These are phyloP conservation scores for Chytriomyces confervae DNA, from an alignment of 192 early-diverging fungal genomes.

Conservation along the genomic window DNA sequence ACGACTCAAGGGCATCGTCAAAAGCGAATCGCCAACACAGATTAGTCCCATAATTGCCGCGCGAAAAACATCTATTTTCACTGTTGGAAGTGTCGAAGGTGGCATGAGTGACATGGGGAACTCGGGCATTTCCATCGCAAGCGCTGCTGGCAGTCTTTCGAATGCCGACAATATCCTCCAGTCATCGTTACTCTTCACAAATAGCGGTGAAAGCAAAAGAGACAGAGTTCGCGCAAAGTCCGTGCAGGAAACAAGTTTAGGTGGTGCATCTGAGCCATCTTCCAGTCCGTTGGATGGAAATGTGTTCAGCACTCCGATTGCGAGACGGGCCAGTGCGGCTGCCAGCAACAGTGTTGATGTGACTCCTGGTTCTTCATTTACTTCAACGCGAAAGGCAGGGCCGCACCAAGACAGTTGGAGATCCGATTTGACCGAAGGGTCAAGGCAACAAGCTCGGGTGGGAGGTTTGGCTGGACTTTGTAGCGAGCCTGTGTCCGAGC, in stretches of 20 bases:
- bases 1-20: neutral
- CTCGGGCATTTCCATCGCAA: neutral
- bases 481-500: neutral
- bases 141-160: neutral
- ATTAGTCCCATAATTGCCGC: neutral
- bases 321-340: neutral
- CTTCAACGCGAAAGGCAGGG: neutral
- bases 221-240: neutral
- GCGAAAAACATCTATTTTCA: conserved; percentile 24
- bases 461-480: neutral
- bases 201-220: neutral
- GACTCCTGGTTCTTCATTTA: conserved; percentile 17
- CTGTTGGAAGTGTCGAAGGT: conserved; percentile 18
- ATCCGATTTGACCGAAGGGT: neutral
- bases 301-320: neutral
- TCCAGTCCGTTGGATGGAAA: neutral
- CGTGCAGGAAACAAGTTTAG: neutral
- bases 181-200: too few relatives aligned
- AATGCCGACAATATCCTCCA: neutral
- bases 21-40: neutral
- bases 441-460: neutral
- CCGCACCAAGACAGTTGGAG: neutral
- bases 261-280: neutral
- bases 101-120: neutral
- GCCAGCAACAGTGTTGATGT: neutral